A percentile compares a stretch with the other conserved stretches of the same genome.
phyloP scores from a whole-genome alignment of 1,139 yeast genomes.

The Yamadazyma spencermartinsiae region DNA sequence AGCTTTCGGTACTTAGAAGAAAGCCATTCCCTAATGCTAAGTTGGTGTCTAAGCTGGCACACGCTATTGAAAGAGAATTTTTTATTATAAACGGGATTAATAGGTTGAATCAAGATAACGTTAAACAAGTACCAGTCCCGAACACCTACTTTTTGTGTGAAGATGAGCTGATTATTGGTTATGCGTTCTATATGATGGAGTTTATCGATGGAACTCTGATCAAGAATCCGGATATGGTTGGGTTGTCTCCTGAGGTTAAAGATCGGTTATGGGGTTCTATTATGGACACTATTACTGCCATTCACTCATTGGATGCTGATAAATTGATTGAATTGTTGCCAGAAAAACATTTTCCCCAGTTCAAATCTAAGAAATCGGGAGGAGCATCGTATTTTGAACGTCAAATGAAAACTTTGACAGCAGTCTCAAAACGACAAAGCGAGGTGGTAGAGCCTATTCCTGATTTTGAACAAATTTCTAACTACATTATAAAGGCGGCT shows the following conservation, averaged over 20 bases:
- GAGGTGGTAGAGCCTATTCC: constrained; percentile 54
- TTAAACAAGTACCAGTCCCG: constrained; percentile 49
- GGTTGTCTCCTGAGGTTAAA: constrained; percentile 23
- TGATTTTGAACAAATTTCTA: constrained; percentile 41
- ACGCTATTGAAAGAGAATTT: constrained; percentile 66
- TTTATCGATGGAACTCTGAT: constrained; percentile 60
- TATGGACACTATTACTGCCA: constrained; percentile 49
- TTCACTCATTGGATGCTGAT: constrained; percentile 53
- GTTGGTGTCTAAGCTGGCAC: constrained; percentile 60
- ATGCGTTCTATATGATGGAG: constrained; percentile 61
- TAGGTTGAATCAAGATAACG: constrained; percentile 25
- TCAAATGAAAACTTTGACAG: constrained; percentile 51
- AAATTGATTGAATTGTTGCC: constrained; percentile 48
- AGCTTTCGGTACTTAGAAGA: constrained; percentile 53
- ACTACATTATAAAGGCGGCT: constrained; percentile 41
- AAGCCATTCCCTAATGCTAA: constrained; percentile 59
- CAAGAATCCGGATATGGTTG: constrained; percentile 55
- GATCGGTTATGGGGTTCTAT: constrained; percentile 50
- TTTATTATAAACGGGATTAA: constrained; percentile 51
- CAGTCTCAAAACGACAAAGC: constrained; percentile 53
- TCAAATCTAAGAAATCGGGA: constrained; percentile 27
- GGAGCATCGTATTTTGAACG: constrained; percentile 50
- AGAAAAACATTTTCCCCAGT: constrained; percentile 46
- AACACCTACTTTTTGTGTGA: constrained; percentile 49
- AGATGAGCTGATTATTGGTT: constrained; percentile 50